phyloP scores from a whole-genome alignment of 176 grass and related monocot genomes.

The Pharus latifolius region DNA sequence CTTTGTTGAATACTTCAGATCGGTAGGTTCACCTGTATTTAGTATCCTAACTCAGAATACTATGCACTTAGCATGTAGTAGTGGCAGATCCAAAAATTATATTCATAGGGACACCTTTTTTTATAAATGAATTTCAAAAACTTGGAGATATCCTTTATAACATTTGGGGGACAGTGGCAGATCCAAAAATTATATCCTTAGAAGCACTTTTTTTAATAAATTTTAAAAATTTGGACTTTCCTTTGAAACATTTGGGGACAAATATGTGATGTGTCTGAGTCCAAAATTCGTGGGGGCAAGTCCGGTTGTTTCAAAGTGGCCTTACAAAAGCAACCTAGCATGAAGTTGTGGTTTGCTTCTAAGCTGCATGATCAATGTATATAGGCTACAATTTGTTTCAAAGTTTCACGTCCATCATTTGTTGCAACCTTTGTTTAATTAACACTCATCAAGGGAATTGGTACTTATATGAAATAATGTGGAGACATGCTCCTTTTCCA shows the following conservation, averaged over 20 bases:
- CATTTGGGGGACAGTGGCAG: no score
- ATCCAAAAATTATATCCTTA: no score
- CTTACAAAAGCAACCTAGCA: not conserved
- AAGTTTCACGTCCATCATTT: not conserved
- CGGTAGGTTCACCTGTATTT: constrained; percentile 37
- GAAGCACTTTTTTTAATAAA: no score
- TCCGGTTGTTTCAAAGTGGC: not conserved
- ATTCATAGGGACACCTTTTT: no score
- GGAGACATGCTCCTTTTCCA: not conserved
- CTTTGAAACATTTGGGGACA: no score
- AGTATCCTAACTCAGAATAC: not conserved
- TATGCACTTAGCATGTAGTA: constrained; percentile 13
- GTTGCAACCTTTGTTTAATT: not conserved
- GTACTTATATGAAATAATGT: not conserved
- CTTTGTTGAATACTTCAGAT: constrained; percentile 97
- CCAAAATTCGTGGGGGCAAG: no score
- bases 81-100: no score
- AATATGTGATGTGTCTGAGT: no score
- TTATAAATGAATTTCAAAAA: no score
- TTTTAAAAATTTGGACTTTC: no score
- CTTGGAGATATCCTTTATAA: no score
- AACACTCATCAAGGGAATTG: not conserved
- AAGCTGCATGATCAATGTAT: not conserved
- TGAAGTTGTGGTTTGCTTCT: not conserved
- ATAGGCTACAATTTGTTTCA: not conserved